Evolutionary conservation across 73 alveolate genomes (phyloP), one percentile per base, ranked within the genome.

Genomic region (Paramecium pentaurelia): DNA sequence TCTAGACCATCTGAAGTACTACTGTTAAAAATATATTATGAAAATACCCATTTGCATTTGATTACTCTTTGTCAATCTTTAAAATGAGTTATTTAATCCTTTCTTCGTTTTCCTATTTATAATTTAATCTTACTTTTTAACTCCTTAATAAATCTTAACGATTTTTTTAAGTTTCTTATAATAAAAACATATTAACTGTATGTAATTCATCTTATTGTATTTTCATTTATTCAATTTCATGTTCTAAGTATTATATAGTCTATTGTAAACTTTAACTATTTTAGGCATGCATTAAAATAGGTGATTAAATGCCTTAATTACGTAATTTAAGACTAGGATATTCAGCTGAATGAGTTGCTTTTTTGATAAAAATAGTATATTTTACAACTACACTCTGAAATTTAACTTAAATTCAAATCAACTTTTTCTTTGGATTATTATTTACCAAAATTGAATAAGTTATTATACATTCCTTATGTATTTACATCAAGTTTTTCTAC

Each of bases 341-440:
- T 64, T 64, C 84, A 30, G 60, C 54, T 11, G 87, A 73, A 37
- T 20, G 87, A 73, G 87, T 36, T 34, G 87, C 87, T 73, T 12
- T 22, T 40, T 16, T 16, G 11, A 30, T 37, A 37, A 36, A 11
- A 8, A 71, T 1, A 36, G 1, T 8, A 10, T 34, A 38, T 20
- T 14, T 73, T 73, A 73, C 87, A 73, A 38, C 87, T 73, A 18
- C 87, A 73, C 47, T 73, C 87, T 2, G 87, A 73, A 20, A 73
- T 73, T 25, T 37, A 8, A 36, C 87, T 73, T 7, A 73, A 28
- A 73, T 73, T 73, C 3, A 40, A 18, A 18, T 73, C 87, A 0
- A 18, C 38, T 37, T 73, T 73, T 22, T 34, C 58, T 73, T 73
- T 73, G 10, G 47, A 37, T n/a, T 73, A 25, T 37, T 40, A 12